Evolutionary conservation across 1,284 basidiomycete species (phyloP), one percentile per base, ranked within the genome.

Genomic region (Ceratobasidium theobromae): DNA sequence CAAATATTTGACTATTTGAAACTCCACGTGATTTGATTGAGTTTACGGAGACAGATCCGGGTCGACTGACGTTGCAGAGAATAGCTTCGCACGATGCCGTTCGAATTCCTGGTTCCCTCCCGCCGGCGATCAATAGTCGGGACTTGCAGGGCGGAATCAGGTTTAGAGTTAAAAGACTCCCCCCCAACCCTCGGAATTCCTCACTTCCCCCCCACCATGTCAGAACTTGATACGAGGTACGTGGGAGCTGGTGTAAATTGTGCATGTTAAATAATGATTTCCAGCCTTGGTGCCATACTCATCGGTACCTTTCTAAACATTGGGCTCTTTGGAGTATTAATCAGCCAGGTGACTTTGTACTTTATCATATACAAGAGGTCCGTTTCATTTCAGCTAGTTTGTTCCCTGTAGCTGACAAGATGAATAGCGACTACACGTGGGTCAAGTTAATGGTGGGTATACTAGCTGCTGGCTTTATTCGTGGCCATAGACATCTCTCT

Each of bases 231-330:
- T 43, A 27, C 40, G 12, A 55, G 38, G 53, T 55, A 21, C 3
- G 38, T 43, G 4, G 28, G 8, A 30, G 27, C 14, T n/a, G 21
- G 27, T 16, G 5, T 21, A 9, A 9, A 51, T 12, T 16, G 14
- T 16, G 9, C 14, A 55, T 23, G 28, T 38, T 6, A 18, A 12
- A 9, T 55, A 33, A 35, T 32, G 21, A 12, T 38, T 12, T 48
- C 12, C 11, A 65, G 62, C 8, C 38, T 65, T n/a, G 62, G 62
- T 27, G 35, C 51, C 30, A 65, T 54, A 12, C 51, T 65, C 11
- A n/a, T 65, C 4, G 62, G 62, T 11, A 48, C 51, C 3, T 14
- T 65, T 16, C 51, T 65, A 6, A 65, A 65, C 41, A 30, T 65
- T 1, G 45, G 32, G 51, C 25, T 65, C 6, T 65, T 46, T 23